Evolutionary conservation across 805 yeast genomes (phyloP), one percentile per base, ranked within the genome.

Genomic region (Pichia manshurica): DNA sequence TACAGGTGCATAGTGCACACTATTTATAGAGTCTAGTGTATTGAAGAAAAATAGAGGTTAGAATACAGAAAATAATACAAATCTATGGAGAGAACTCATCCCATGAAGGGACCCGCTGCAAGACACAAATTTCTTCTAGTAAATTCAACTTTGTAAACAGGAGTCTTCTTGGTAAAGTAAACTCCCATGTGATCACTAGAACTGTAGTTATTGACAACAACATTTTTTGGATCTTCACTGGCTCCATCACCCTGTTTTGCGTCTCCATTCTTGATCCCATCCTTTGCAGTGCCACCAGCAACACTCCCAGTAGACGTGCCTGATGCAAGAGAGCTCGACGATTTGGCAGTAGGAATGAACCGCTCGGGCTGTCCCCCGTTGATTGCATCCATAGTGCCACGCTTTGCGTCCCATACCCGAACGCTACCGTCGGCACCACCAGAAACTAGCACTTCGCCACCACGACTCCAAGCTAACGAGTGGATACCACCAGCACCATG

Each of bases 371-470:
- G 65, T 4, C 41, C 21, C 21, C 48, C 50, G 12, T 32, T 16
- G 20, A 39, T 22, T 12, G 47, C 20, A 57, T 89, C 96, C 45
- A 75, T 74, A 0, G 97, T 88, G 46, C 87, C 88, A 57, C 81
- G 79, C 63, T 86, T 88, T 45, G 88, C 81, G 65, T 93, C 98
- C 99, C 99, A 93, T 3, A 89, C 95, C 55, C 99, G 76, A 3
- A 93, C 95, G 2, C 95, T 82, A 61, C 83, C 81, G 68, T 93
- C 99, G 1, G 95, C 89, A 42, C 95, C 96, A 20, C 95, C 88
- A 66, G 95, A 84, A 5, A 93, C 90, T 39, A 93, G 73, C 0
- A 89, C 87, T 25, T 86, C 80, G 23, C 98, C 97, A 59, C 90
- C 98, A 56, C 78, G 77, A 34, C 91, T 84, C 64, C 88, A 91